Evolutionary conservation across 352 stramenopile species (phyloP).

Genomic region (Peronospora destructor): DNA sequence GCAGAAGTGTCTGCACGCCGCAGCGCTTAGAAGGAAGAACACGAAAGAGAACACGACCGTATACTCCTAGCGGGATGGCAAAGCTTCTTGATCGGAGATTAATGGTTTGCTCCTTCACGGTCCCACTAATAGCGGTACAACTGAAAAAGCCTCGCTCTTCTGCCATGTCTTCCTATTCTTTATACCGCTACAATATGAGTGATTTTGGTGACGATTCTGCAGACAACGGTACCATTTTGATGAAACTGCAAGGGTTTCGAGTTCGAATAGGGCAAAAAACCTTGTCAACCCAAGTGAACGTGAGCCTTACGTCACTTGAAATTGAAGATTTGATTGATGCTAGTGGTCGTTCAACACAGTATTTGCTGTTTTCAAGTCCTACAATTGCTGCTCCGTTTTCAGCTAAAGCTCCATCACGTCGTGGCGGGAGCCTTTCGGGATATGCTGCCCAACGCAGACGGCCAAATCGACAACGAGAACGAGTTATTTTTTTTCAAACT

Average conservation of each 20-base stretch:
- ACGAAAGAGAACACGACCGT: slow-evolving; percentile 23
- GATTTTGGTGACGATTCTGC: slow-evolving; percentile 51
- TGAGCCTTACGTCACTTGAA: slow-evolving; percentile 65
- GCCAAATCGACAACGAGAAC: slow-evolving; percentile 41
- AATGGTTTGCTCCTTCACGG: slow-evolving; percentile 75
- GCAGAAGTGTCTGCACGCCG: slow-evolving; percentile 5
- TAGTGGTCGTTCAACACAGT: slow-evolving; percentile 56
- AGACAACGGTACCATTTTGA: slow-evolving; percentile 60
- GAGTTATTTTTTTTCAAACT: slow-evolving; percentile 58
- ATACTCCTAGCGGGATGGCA: slow-evolving; percentile 16
- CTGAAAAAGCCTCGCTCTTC: slow-evolving; percentile 64
- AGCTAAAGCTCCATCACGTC: slow-evolving; percentile 43
- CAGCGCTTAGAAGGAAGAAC: slow-evolving; percentile 21
- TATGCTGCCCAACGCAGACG: slow-evolving; percentile 28
- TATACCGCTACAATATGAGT: slow-evolving; percentile 53
- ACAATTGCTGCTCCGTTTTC: slow-evolving; percentile 61
- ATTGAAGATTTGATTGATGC: slow-evolving; percentile 69
- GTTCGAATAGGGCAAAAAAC: slow-evolving; percentile 76
- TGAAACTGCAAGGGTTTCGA: slow-evolving; percentile 79
- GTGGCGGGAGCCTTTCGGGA: slow-evolving; percentile 27
- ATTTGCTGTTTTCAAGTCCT: slow-evolving; percentile 74
- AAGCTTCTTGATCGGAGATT: slow-evolving; percentile 66
- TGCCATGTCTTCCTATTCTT: slow-evolving; percentile 38
- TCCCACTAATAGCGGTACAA: slow-evolving; percentile 74
- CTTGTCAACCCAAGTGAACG: slow-evolving; percentile 63